Conservation (phyloP, 2,329 filamentous ascomycete species). For the Penicillium palitans region DNA sequence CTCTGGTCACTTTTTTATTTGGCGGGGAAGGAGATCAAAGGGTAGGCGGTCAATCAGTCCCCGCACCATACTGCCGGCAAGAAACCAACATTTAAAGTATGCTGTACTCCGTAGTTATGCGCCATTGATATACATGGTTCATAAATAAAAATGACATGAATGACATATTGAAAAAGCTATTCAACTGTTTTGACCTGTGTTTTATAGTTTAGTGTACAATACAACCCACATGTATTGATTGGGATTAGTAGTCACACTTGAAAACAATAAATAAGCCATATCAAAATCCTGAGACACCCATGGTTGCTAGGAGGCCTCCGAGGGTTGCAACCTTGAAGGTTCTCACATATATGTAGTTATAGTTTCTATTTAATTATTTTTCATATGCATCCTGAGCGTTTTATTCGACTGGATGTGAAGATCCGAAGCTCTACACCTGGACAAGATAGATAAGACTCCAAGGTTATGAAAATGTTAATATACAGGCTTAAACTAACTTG, state of each 20-base stretch:
- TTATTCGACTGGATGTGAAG: neutral
- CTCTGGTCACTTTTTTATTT: conserved; percentile 17
- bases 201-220: neutral
- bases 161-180: neutral
- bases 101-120: neutral
- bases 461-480: neutral
- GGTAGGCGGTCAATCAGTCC: conserved; percentile 18
- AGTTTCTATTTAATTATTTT: neutral
- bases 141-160: neutral
- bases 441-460: neutral
- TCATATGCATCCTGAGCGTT: neutral
- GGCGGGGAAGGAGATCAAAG: conserved; percentile 21
- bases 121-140: neutral
- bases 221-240: neutral
- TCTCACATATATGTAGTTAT: neutral
- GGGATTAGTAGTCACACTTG: neutral
- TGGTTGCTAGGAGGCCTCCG: too few relatives aligned
- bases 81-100: neutral
- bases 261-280: neutral
- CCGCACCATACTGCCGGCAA: conserved; percentile 12
- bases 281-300: neutral
- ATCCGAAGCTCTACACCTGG: neutral
- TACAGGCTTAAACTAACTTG: neutral
- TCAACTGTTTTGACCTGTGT: neutral
- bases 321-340: neutral